Conservation (phyloP, 768 basidiomycete species). For the Boletus pseudopeckii region DNA sequence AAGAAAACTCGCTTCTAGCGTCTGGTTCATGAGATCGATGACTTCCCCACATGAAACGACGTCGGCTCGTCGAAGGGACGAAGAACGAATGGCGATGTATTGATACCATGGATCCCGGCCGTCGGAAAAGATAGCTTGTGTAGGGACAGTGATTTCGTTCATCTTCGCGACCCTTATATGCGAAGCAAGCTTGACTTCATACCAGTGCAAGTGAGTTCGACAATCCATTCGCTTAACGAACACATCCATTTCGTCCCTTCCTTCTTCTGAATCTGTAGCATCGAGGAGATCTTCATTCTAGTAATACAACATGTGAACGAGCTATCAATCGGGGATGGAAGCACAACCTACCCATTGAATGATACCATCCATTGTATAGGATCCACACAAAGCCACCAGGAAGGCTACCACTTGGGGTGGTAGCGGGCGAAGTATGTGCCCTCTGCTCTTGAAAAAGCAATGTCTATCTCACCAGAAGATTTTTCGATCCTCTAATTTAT, state of each 20-base stretch:
- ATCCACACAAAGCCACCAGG: slow-evolving; percentile 11
- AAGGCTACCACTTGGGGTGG: not conserved
- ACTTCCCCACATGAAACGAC: slow-evolving; percentile 27
- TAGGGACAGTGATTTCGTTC: slow-evolving; percentile 22
- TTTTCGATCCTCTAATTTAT: not conserved
- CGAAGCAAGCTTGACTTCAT: slow-evolving; percentile 5
- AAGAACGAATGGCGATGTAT: slow-evolving; percentile 11
- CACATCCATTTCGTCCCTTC: not conserved
- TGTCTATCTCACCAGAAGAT: not conserved
- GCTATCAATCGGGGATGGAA: not conserved
- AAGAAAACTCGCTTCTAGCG: slow-evolving; percentile 20
- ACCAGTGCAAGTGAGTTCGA: not conserved
- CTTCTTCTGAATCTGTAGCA: slow-evolving; percentile 1
- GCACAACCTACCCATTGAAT: not conserved
- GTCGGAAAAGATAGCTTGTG: slow-evolving; percentile 16
- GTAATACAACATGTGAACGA: rapidly evolving
- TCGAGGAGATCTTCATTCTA: slow-evolving; percentile 1
- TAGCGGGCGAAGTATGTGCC: not conserved
- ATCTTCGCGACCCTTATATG: not conserved
- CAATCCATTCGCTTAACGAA: slow-evolving; percentile 14
- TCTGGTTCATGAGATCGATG: slow-evolving; percentile 27
- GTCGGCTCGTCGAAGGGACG: slow-evolving; percentile 1
- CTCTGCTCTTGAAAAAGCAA: not conserved
- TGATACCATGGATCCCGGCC: slow-evolving; percentile 11
- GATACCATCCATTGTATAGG: not conserved